These are phyloP conservation scores for Angomonas deanei DNA, from an alignment of 208 protist genomes.

Conservation along the genomic window DNA sequence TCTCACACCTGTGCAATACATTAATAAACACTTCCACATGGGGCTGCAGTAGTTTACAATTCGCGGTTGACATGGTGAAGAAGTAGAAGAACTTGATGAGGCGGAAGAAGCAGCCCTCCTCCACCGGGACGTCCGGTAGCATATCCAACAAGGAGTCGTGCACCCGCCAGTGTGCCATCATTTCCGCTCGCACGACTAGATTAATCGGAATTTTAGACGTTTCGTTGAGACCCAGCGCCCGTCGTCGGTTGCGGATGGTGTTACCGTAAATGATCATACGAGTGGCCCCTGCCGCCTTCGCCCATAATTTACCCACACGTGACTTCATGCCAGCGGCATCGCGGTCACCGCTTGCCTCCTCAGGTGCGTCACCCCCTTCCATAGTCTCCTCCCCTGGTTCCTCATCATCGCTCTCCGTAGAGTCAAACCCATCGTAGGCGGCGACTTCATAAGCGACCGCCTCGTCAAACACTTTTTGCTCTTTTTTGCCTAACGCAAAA, in stretches of 20 bases:
- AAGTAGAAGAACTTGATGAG: slow-evolving; percentile 78
- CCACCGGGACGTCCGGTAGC: slow-evolving; percentile 29
- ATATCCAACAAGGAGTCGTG: slow-evolving; percentile 57
- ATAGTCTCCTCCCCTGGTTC: not conserved
- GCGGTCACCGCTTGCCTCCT: not conserved
- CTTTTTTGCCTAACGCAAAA: not conserved
- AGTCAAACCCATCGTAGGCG: not conserved
- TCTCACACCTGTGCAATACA: slow-evolving; percentile 8
- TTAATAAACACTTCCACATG: slow-evolving; percentile 43
- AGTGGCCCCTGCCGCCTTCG: slow-evolving; percentile 36
- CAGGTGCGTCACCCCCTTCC: not conserved
- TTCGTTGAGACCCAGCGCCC: slow-evolving; percentile 43
- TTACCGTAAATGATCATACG: slow-evolving; percentile 47
- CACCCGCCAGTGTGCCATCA: slow-evolving; percentile 66
- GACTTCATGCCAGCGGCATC: not conserved
- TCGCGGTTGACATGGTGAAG: slow-evolving; percentile 49
- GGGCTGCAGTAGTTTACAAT: slow-evolving; percentile 37
- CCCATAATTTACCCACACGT: slow-evolving; percentile 23
- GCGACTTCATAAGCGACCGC: slow-evolving; percentile 3
- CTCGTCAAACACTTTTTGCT: not conserved
- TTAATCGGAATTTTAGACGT: slow-evolving; percentile 40
- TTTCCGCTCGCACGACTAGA: slow-evolving; percentile 51
- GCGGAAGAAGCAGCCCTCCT: slow-evolving; percentile 24
- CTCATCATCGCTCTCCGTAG: slow-evolving; percentile 4
- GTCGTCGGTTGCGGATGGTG: slow-evolving; percentile 39